phyloP scores from a whole-genome alignment of 2,329 filamentous ascomycete genomes.

The Aschersonia sp. region DNA sequence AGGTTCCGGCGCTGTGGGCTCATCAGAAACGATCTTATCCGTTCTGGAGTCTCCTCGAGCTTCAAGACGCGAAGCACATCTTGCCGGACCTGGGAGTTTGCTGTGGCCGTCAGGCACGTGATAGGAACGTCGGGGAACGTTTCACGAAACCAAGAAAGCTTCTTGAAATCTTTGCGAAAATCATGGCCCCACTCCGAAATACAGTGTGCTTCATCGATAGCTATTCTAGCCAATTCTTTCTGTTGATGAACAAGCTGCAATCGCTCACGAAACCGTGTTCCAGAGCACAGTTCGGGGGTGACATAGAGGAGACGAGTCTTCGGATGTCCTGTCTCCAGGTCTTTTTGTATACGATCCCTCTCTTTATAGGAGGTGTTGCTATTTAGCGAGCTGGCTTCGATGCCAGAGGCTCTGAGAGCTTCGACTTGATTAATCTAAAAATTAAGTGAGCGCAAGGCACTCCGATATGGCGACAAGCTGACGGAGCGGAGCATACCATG shows the following conservation, averaged over 20 bases:
- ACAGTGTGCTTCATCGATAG: constrained; percentile 89
- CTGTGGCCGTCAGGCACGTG: constrained; percentile 85
- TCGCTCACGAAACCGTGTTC: constrained; percentile 60
- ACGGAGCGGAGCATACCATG: constrained; percentile 43
- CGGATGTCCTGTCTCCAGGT: constrained; percentile 80
- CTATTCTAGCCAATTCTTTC: constrained; percentile 72
- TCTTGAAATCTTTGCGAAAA: constrained; percentile 85
- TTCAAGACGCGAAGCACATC: constrained; percentile 69
- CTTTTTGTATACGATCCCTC: constrained; percentile 55
- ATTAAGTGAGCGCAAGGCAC: neutral
- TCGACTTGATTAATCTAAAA: constrained; percentile 78
- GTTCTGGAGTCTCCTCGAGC: constrained; percentile 41
- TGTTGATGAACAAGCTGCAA: constrained; percentile 64
- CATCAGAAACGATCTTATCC: constrained; percentile 65
- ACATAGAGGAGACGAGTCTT: constrained; percentile 76
- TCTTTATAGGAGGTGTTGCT: constrained; percentile 57
- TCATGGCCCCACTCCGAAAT: constrained; percentile 98
- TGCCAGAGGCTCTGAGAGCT: constrained; percentile 56
- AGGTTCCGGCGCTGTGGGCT: constrained; percentile 74
- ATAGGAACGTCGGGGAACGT: constrained; percentile 76
- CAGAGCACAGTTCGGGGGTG: constrained; percentile 76
- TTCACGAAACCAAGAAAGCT: constrained; percentile 70
- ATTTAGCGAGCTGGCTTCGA: constrained; percentile 77
- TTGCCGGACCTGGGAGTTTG: constrained; percentile 63
- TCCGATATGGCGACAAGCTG: neutral